Conservation (phyloP, 2,329 filamentous ascomycete genomes). For the Diaporthe nobilis region DNA sequence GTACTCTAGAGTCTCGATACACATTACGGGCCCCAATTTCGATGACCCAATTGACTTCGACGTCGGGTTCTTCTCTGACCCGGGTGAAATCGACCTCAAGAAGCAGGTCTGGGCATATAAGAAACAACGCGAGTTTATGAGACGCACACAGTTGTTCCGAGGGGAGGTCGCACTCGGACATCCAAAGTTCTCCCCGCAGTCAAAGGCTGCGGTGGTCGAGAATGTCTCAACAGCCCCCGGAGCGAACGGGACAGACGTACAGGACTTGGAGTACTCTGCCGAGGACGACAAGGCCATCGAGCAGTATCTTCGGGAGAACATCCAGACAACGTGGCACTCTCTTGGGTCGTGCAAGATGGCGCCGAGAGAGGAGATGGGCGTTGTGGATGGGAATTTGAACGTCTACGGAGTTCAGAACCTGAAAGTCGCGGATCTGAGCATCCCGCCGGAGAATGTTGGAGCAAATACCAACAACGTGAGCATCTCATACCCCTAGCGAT, state of each 20-base stretch:
- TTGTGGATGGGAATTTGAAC: slow-evolving; percentile 57
- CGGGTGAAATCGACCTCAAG: slow-evolving; percentile 66
- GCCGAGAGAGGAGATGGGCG: slow-evolving; percentile 56
- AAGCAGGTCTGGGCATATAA: slow-evolving; percentile 76
- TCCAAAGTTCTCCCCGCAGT: slow-evolving; percentile 59
- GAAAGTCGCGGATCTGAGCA: slow-evolving; percentile 57
- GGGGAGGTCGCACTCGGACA: slow-evolving; percentile 60
- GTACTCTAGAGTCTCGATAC: slow-evolving; percentile 71
- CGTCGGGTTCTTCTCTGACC: slow-evolving; percentile 68
- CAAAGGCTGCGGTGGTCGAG: slow-evolving; percentile 55
- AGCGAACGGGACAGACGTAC: slow-evolving; percentile 46
- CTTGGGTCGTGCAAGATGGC: slow-evolving; percentile 63
- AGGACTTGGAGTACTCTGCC: slow-evolving; percentile 61
- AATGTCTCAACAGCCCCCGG: slow-evolving; percentile 45
- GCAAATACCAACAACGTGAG: slow-evolving; percentile 58
- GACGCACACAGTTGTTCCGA: slow-evolving; percentile 66
- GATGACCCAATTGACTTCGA: slow-evolving; percentile 67
- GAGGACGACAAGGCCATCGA: slow-evolving; percentile 65
- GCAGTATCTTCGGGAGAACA: slow-evolving; percentile 54
- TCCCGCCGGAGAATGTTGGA: slow-evolving; percentile 56
- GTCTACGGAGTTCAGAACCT: slow-evolving; percentile 60
- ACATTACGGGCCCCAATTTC: slow-evolving; percentile 64
- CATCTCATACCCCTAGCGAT: not conserved
- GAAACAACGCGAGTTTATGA: slow-evolving; percentile 70
- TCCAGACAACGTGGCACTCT: slow-evolving; percentile 60